phyloP scores from a whole-genome alignment of 345 rosid genomes.

The Boechera divaricarpa region DNA sequence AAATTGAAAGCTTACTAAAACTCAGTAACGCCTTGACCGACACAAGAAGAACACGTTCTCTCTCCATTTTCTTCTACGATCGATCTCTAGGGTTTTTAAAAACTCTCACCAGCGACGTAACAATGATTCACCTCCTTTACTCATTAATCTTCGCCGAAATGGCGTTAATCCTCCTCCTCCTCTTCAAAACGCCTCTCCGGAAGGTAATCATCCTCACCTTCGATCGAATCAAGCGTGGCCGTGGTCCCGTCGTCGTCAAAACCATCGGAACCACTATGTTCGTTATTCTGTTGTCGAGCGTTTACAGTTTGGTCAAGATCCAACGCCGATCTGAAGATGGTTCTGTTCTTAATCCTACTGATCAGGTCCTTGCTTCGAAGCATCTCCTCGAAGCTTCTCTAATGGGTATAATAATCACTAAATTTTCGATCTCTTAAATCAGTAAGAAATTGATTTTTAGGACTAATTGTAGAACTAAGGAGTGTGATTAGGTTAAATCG shows the following conservation, averaged over 20 bases:
- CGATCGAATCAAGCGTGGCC: conserved; percentile 82
- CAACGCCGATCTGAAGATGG: conserved; percentile 59
- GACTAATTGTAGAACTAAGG: not conserved
- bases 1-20: too few relatives aligned
- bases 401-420: conserved; percentile 55
- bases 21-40: conserved; percentile 17
- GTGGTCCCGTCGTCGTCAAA: conserved; percentile 76
- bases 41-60: not conserved
- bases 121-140: conserved; percentile 79
- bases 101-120: conserved; percentile 9
- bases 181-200: conserved; percentile 80
- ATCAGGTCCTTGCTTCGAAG: conserved; percentile 73
- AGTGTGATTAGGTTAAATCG: not conserved
- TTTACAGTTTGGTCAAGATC: conserved; percentile 64
- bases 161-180: conserved; percentile 65
- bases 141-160: conserved; percentile 64
- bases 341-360: conserved; percentile 74
- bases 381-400: conserved; percentile 88
- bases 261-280: conserved; percentile 68
- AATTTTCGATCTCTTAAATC: not conserved
- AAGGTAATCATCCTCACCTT: conserved; percentile 67
- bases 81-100: conserved; percentile 40
- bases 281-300: conserved; percentile 63
- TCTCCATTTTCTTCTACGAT: conserved; percentile 20
- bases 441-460: not conserved